Percentiles rank a stretch among this genome's conserved stretches.
Conservation (phyloP, 2,329 filamentous ascomycete species). For the Fusarium secorum region DNA sequence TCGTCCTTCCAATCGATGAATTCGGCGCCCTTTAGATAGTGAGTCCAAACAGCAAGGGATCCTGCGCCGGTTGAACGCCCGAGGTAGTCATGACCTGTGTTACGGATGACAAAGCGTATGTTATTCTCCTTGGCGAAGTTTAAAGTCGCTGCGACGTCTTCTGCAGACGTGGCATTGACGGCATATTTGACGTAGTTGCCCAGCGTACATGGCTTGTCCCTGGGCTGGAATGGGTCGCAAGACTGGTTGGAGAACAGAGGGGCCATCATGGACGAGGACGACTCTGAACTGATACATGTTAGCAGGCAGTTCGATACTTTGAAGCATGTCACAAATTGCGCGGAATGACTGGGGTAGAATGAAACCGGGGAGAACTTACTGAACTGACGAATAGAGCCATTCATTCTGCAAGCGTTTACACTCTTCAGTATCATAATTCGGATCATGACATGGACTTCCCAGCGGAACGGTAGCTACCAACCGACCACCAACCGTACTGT, state of each 20-base stretch:
- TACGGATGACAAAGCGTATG: conserved; percentile 58
- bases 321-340: accelerated
- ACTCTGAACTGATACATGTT: conserved; percentile 15
- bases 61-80: conserved; percentile 66
- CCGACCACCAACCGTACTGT: conserved; percentile 57
- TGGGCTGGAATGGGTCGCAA: conserved; percentile 49
- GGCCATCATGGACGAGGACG: conserved; percentile 45
- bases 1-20: conserved; percentile 49
- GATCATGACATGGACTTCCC: conserved; percentile 58
- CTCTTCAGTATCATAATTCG: conserved; percentile 52
- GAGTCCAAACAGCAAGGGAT: conserved; percentile 52
- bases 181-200: conserved; percentile 55
- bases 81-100: conserved; percentile 62
- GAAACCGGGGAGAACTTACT: conserved; percentile 45
- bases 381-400: conserved; percentile 56
- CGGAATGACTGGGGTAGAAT: accelerated
- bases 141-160: conserved; percentile 45
- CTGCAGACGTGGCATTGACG: conserved; percentile 44
- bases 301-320: accelerated
- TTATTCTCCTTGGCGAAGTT: conserved; percentile 46
- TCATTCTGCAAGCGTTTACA: conserved; percentile 53
- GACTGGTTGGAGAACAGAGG: conserved; percentile 50
- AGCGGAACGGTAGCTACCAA: conserved; percentile 61
- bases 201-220: conserved; percentile 49
- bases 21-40: conserved; percentile 52